Base-by-base conservation (phyloP, 257 asterid genomes). In the Solanum etuberosum region DNA sequence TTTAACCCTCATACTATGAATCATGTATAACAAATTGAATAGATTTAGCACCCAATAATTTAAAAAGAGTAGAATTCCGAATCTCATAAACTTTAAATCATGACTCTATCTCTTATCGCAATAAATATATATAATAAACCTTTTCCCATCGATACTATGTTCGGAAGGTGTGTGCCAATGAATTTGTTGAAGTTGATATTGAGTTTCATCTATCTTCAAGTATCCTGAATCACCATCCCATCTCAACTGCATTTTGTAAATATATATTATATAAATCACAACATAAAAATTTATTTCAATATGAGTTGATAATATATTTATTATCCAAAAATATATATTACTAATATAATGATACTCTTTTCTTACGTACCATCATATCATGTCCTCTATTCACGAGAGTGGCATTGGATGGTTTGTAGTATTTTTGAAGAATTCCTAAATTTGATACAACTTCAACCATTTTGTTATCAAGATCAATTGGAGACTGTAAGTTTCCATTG, bases 141-240 rank as follows among this genome's bases (percentile, higher is more conserved):
- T 90, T 86, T 84, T 90, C 29, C 97, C 96, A 51, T 94, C 77
- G 77, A 93, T 84, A 25, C 92, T 91, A 89, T 94, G 97, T 32
- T 94, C 96, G 7, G 97, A 92, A 77, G 97, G 95, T 3, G 93
- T 88, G 87, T 93, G 96, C 96, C 97, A 94, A 72, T 94, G 97
- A 67, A 84, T 84, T 78, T 94, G 96, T 84, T 85, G 84, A 9
- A 94, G 94, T 73, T 84, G 87, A 88, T 90, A 94, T 18, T 27
- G 57, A 73, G 90, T 92, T 76, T 92, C 97, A 46, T 96, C 90
- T 10, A 96, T 88, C 29, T 68, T 59, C 29, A 96, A 89, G 65
- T 91, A 46, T 5, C 83, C 98, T 18, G 91, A 96, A 65, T 83
- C 92, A 40, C 15, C 85, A 21, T 27, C 87, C 95, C 95, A 96